These are phyloP conservation scores for Metschnikowia borealis DNA, from an alignment of 805 yeast genomes.

Conservation along the genomic window DNA sequence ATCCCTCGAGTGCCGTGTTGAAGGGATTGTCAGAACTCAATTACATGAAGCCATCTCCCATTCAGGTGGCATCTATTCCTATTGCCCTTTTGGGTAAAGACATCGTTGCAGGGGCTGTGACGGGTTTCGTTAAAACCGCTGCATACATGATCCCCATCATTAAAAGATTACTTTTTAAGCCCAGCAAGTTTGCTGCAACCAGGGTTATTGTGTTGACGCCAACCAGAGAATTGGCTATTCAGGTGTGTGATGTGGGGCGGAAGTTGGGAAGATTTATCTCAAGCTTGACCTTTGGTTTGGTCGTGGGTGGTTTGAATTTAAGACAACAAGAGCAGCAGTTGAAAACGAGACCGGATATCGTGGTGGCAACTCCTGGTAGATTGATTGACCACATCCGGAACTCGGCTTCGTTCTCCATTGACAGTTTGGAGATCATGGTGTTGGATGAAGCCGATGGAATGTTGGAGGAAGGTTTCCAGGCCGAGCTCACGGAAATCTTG, in stretches of 20 bases:
- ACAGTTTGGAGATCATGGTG: slow-evolving; percentile 85
- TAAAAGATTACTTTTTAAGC: slow-evolving; percentile 87
- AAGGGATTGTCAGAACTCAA: slow-evolving; percentile 80
- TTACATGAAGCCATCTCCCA: slow-evolving; percentile 86
- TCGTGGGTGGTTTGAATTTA: slow-evolving; percentile 96
- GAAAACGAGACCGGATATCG: slow-evolving; percentile 90
- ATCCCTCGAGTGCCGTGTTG: slow-evolving; percentile 84
- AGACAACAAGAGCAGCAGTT: slow-evolving; percentile 95
- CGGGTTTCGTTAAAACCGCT: slow-evolving; percentile 99
- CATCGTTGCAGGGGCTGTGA: slow-evolving; percentile 97
- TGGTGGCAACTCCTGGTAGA: slow-evolving; percentile 98
- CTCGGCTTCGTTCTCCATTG: slow-evolving; percentile 89
- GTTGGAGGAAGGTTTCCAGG: slow-evolving; percentile 98
- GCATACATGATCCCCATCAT: slow-evolving; percentile 96
- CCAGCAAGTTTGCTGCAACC: slow-evolving; percentile 79
- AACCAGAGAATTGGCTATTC: slow-evolving; percentile 96
- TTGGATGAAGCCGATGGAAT: slow-evolving; percentile 98
- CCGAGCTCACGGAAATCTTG: slow-evolving; percentile 86
- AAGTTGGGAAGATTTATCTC: slow-evolving; percentile 74
- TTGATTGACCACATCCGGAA: slow-evolving; percentile 95
- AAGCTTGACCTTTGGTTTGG: slow-evolving; percentile 82
- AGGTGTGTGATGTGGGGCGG: slow-evolving; percentile 89
- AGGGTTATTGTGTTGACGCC: slow-evolving; percentile 91
- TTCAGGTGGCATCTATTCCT: slow-evolving; percentile 91
- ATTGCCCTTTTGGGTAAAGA: slow-evolving; percentile 92